Evolutionary conservation across 352 stramenopile species (phyloP).

Genomic region (Pythium sp.): DNA sequence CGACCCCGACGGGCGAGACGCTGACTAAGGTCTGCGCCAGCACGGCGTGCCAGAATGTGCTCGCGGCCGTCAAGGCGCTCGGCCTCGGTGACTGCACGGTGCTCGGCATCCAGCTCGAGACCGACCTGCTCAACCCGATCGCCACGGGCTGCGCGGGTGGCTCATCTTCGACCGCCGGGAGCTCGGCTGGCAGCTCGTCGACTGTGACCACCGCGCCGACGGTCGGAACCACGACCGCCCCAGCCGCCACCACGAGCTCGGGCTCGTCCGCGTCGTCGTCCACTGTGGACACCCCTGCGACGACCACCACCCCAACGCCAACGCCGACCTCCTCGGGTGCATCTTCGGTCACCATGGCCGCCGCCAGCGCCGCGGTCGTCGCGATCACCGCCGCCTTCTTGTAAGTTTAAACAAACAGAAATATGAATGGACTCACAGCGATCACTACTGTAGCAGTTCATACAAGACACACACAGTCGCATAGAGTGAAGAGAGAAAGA

Average conservation of each 20-base stretch:
- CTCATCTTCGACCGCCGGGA: neutral
- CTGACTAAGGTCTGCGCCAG: slow-evolving; percentile 27
- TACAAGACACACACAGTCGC: neutral
- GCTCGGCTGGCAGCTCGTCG: slow-evolving; percentile 1
- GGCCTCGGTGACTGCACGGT: slow-evolving; percentile 30
- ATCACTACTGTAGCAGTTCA: too few species aligned
- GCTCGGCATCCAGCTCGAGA: slow-evolving; percentile 21
- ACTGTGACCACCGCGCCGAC: neutral
- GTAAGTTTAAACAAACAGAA: neutral
- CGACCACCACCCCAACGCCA: neutral
- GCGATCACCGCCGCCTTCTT: neutral
- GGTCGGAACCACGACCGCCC: neutral
- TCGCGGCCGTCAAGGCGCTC: slow-evolving; percentile 18
- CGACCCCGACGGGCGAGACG: slow-evolving; percentile 2
- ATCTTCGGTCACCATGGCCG: neutral
- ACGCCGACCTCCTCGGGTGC: neutral
- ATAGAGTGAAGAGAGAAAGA: neutral
- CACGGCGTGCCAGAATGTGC: slow-evolving; percentile 20
- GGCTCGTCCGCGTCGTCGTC: neutral
- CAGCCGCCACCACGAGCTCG: neutral
- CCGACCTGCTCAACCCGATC: slow-evolving; percentile 24
- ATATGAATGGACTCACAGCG: neutral
- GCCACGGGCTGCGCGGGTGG: neutral
- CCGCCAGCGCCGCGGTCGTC: neutral
- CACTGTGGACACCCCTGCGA: neutral